A percentile compares a stretch with the other conserved stretches of the same genome.
Evolutionary conservation across 345 rosid species (phyloP).

Genomic region (Rhodamnia argentea): DNA sequence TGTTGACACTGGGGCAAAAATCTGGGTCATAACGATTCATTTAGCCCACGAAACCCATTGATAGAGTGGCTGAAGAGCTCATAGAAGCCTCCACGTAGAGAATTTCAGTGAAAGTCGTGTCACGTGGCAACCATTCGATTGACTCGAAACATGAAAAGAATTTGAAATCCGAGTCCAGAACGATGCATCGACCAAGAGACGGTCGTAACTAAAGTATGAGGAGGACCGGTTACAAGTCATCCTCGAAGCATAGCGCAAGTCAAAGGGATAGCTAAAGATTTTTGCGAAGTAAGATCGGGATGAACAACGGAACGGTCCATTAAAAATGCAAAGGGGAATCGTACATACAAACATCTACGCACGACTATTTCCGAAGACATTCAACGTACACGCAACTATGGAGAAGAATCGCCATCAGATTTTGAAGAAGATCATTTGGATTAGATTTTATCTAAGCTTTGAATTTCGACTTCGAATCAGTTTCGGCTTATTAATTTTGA

Average conservation of each 20-base stretch:
- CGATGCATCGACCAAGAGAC: not conserved
- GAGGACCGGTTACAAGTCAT: not conserved
- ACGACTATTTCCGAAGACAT: too few species aligned
- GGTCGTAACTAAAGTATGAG: not conserved
- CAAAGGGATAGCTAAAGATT: not conserved
- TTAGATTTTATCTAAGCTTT: not conserved
- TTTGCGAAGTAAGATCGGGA: not conserved
- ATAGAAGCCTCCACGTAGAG: not conserved
- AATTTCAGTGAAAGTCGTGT: not conserved
- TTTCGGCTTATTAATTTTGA: not conserved
- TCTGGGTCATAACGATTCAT: not conserved
- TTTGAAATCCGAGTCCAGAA: not conserved
- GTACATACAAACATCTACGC: too few species aligned
- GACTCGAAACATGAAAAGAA: not conserved
- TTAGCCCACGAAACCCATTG: not conserved
- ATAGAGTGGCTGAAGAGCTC: not conserved
- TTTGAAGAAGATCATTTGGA: not conserved
- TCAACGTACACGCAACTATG: not conserved
- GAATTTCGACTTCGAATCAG: not conserved
- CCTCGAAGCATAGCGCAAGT: not conserved
- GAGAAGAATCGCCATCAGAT: not conserved
- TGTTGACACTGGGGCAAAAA: not conserved
- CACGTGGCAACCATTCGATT: not conserved
- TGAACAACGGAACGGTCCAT: not conserved
- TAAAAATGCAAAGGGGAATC: not conserved